A percentile compares a stretch with the other conserved stretches of the same genome.
Evolutionary conservation across 371 early-diverging fungal genomes (phyloP).

Genomic region (Capillidium heterosporum): DNA sequence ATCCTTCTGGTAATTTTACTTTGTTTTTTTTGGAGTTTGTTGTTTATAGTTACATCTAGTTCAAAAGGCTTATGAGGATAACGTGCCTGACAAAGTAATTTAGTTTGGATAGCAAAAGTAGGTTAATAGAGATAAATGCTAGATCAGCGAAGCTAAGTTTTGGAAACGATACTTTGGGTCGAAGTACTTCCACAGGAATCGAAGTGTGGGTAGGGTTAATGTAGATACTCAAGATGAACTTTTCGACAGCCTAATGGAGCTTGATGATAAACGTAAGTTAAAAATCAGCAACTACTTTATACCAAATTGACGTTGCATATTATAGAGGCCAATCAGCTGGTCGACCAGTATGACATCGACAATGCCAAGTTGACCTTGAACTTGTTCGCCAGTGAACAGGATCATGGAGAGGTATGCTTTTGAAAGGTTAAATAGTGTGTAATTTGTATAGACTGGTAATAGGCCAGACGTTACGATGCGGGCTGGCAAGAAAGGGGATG

Average conservation of each 20-base stretch:
- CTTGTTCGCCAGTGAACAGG: conserved; percentile 46
- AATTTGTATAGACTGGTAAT: conserved; percentile 36
- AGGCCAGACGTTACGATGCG: conserved; percentile 79
- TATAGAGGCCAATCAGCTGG: neutral
- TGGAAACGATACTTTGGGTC: conserved; percentile 79
- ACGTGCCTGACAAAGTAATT: conserved; percentile 62
- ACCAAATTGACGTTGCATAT: neutral
- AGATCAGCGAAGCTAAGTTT: conserved; percentile 61
- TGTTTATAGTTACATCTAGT: conserved; percentile 20
- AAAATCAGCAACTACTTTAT: neutral
- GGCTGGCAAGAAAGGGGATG: conserved; percentile 40
- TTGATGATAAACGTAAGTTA: conserved; percentile 49
- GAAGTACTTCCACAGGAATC: conserved; percentile 67
- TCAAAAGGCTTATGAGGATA: conserved; percentile 59
- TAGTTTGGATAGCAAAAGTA: neutral
- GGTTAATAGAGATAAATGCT: neutral
- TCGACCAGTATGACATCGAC: neutral
- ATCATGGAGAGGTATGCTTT: conserved; percentile 38
- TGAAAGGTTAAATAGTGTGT: conserved; percentile 2
- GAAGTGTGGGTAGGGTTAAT: conserved; percentile 34
- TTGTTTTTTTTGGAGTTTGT: neutral
- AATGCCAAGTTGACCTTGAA: conserved; percentile 19
- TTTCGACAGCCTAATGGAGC: conserved; percentile 60
- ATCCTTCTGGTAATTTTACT: conserved; percentile 46
- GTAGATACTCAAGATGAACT: conserved; percentile 52